Percentiles rank a stretch among this genome's conserved stretches.
These are phyloP conservation scores for Nothophytophthora sp. DNA, from an alignment of 352 stramenopile genomes.

Conservation along the genomic window DNA sequence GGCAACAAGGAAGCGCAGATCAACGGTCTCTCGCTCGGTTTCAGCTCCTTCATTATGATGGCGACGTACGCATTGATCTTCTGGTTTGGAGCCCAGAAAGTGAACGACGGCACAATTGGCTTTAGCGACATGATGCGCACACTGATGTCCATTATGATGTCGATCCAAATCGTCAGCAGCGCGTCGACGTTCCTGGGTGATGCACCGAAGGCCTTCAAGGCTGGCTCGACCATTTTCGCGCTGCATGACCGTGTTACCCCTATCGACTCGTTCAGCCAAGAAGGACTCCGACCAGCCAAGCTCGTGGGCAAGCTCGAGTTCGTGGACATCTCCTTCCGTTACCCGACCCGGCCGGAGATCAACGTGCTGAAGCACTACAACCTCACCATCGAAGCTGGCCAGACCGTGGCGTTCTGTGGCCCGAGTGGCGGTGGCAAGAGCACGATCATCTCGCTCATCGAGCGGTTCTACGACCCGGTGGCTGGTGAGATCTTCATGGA, in stretches of 20 bases:
- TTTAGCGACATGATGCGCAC: conserved; percentile 57
- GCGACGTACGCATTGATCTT: conserved; percentile 59
- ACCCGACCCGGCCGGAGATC: conserved; percentile 63
- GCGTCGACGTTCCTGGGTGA: conserved; percentile 32
- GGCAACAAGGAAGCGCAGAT: conserved; percentile 35
- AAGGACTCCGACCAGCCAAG: conserved; percentile 10
- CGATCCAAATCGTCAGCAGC: conserved; percentile 29
- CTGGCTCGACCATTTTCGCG: conserved; percentile 35
- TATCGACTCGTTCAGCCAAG: conserved; percentile 43
- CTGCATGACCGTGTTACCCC: conserved; percentile 31
- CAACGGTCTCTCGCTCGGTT: conserved; percentile 61
- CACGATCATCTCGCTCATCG: conserved; percentile 45
- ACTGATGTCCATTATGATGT: conserved; percentile 62
- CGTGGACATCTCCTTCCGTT: conserved; percentile 72
- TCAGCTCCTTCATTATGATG: conserved; percentile 63
- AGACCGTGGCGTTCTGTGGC: conserved; percentile 64
- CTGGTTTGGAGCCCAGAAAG: conserved; percentile 59
- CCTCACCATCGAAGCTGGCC: conserved; percentile 71
- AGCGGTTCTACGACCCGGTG: conserved; percentile 71
- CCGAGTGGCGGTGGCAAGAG: conserved; percentile 53
- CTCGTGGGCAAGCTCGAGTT: conserved; percentile 54
- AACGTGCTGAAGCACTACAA: conserved; percentile 86
- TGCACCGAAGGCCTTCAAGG: conserved; percentile 73
- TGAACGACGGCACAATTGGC: conserved; percentile 34
- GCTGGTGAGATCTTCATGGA: conserved; percentile 69